Evolutionary conservation across 805 yeast species (phyloP).

Genomic region (Pichia membranifaciens): DNA sequence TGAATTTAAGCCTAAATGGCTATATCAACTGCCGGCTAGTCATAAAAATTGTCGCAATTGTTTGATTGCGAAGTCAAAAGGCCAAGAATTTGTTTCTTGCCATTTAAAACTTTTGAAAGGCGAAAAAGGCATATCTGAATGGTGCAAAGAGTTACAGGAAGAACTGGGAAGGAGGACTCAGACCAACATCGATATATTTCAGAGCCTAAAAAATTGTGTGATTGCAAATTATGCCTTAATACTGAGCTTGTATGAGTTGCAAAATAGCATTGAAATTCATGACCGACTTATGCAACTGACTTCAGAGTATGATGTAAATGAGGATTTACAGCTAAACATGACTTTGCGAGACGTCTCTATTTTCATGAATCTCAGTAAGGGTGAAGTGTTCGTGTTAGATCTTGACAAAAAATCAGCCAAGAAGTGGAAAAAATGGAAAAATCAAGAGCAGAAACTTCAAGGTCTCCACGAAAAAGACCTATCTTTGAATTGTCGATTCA

Average conservation of each 20-base stretch:
- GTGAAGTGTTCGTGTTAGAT: slow-evolving; percentile 35
- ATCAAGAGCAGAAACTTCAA: slow-evolving; percentile 21
- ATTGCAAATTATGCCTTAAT: slow-evolving; percentile 13
- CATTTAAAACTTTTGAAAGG: slow-evolving; percentile 34
- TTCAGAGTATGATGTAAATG: slow-evolving; percentile 38
- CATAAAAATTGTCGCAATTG: slow-evolving; percentile 42
- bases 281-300: slow-evolving; percentile 24
- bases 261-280: slow-evolving; percentile 32
- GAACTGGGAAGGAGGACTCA: slow-evolving; percentile 5
- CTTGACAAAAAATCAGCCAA: slow-evolving; percentile 41
- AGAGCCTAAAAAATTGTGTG: slow-evolving; percentile 8
- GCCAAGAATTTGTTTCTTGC: slow-evolving; percentile 33
- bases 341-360: slow-evolving; percentile 49
- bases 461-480: slow-evolving; percentile 4
- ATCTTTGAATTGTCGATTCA: slow-evolving; percentile 13
- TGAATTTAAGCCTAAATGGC: slow-evolving; percentile 52
- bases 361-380: slow-evolving; percentile 34
- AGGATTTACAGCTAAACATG: slow-evolving; percentile 41
- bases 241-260: slow-evolving; percentile 27
- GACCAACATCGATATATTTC: not conserved
- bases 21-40: slow-evolving; percentile 31
- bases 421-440: slow-evolving; percentile 41
- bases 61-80: slow-evolving; percentile 31
- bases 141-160: slow-evolving; percentile 27
- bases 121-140: slow-evolving; percentile 28